Evolutionary conservation across 108 stramenopile genomes (phyloP).

Genomic region (Cafeteria roenbergensis): DNA sequence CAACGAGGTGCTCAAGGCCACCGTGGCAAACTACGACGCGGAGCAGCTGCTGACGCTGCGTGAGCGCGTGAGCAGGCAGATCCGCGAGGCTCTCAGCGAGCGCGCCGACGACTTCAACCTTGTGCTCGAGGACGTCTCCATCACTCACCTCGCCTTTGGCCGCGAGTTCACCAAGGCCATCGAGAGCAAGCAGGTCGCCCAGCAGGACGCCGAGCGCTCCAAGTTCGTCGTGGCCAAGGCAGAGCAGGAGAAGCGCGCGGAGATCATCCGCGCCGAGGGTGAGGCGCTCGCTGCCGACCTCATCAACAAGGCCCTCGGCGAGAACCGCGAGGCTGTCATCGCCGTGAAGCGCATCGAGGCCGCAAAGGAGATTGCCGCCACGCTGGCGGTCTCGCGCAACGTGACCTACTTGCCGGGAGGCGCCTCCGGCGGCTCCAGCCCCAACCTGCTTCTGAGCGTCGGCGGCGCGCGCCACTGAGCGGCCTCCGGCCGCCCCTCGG

Average conservation of each 20-base stretch:
- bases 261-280: slow-evolving; percentile 93
- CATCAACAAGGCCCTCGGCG: slow-evolving; percentile 87
- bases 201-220: slow-evolving; percentile 96
- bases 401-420: slow-evolving; percentile 85
- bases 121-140: slow-evolving; percentile 95
- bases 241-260: slow-evolving; percentile 91
- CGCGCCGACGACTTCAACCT: slow-evolving; percentile 83
- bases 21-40: slow-evolving; percentile 98
- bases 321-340: slow-evolving; percentile 85
- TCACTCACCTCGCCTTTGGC: slow-evolving; percentile 95
- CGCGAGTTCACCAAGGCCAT: slow-evolving; percentile 95
- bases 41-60: slow-evolving; percentile 95
- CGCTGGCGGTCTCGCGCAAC: slow-evolving; percentile 73
- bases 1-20: slow-evolving; percentile 95
- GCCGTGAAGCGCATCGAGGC: slow-evolving; percentile 98
- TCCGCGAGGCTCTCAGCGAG: slow-evolving; percentile 78
- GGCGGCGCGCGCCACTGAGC: slow-evolving; percentile 20
- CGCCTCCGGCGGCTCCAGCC: slow-evolving; percentile 35
- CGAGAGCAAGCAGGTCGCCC: slow-evolving; percentile 98
- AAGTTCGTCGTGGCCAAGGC: slow-evolving; percentile 84
- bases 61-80: slow-evolving; percentile 74
- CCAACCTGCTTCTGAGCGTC: slow-evolving; percentile 44
- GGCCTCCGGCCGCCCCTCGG: no score
- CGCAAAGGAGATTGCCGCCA: slow-evolving; percentile 92
- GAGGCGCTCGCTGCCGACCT: slow-evolving; percentile 91